Evolutionary conservation across 2,329 filamentous ascomycete species (phyloP).

Genomic region (Arthrobotrys iridis): DNA sequence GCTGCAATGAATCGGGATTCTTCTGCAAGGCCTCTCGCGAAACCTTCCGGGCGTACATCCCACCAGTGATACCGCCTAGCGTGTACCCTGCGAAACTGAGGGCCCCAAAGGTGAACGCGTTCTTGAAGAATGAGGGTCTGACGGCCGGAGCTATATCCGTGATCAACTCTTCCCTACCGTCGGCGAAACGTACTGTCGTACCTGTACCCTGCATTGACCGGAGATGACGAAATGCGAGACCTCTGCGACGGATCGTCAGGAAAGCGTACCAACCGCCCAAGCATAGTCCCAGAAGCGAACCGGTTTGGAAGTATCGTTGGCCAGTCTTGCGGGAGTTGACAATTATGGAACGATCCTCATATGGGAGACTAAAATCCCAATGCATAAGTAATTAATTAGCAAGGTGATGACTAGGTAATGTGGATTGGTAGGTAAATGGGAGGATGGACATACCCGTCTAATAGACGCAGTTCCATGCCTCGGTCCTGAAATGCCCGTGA

Average conservation of each 20-base stretch:
- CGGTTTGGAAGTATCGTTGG: background rate
- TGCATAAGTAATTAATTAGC: too few species aligned
- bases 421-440: too few species aligned
- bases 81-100: background rate
- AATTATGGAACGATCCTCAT: background rate
- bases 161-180: constrained; percentile 6
- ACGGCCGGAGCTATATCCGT: background rate
- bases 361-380: too few species aligned
- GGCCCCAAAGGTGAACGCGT: background rate
- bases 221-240: background rate
- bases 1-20: background rate
- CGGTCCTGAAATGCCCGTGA: background rate
- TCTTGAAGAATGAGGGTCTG: background rate
- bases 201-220: background rate
- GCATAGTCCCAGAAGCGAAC: background rate
- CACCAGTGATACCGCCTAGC: background rate
- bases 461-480: background rate
- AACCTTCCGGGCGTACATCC: background rate
- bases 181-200: constrained; percentile 3
- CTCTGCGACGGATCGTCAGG: constrained; percentile 14
- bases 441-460: too few species aligned
- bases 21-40: background rate
- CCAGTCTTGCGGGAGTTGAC: background rate
- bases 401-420: too few species aligned
- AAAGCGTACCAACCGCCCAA: background rate